phyloP scores from a whole-genome alignment of 306 rosid genomes.

The Hippophae gyantsensis region DNA sequence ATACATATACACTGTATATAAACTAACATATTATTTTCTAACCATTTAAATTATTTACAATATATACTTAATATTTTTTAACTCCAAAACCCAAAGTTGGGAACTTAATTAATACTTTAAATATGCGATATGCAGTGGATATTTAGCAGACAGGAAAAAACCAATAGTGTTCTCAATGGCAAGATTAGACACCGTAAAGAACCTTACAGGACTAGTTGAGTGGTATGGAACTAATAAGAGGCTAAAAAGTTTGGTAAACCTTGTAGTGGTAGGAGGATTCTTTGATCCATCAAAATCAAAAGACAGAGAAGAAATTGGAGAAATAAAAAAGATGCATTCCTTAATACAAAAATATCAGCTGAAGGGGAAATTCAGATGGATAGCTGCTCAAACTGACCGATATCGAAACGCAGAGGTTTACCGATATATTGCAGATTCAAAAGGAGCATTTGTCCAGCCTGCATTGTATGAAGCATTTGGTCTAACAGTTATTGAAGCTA shows the following conservation, averaged over 20 bases:
- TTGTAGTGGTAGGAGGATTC: constrained; percentile 86
- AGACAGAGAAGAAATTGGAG: constrained; percentile 85
- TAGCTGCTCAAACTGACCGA: constrained; percentile 84
- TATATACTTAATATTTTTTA: too few relatives aligned
- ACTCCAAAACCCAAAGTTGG: too few relatives aligned
- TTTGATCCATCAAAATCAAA: constrained; percentile 78
- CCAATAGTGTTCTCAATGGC: constrained; percentile 97
- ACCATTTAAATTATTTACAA: too few relatives aligned
- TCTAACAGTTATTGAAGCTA: constrained; percentile 87
- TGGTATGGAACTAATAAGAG: constrained; percentile 73
- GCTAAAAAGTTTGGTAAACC: constrained; percentile 62
- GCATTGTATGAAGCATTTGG: constrained; percentile 91
- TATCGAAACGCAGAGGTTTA: constrained; percentile 72
- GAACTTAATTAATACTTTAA: too few relatives aligned
- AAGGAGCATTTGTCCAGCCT: constrained; percentile 95
- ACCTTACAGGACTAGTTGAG: constrained; percentile 77
- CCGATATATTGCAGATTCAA: constrained; percentile 70
- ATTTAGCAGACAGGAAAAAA: constrained; percentile 65
- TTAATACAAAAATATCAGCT: constrained; percentile 57
- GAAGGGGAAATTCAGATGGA: constrained; percentile 75
- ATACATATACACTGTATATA: too few relatives aligned
- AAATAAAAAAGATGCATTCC: constrained; percentile 72
- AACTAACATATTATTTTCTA: too few relatives aligned
- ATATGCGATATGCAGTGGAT: constrained; percentile 43
- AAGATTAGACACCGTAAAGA: constrained; percentile 80